Conservation (phyloP, 2,329 filamentous ascomycete genomes). For the Hymenoscyphus albidus region DNA sequence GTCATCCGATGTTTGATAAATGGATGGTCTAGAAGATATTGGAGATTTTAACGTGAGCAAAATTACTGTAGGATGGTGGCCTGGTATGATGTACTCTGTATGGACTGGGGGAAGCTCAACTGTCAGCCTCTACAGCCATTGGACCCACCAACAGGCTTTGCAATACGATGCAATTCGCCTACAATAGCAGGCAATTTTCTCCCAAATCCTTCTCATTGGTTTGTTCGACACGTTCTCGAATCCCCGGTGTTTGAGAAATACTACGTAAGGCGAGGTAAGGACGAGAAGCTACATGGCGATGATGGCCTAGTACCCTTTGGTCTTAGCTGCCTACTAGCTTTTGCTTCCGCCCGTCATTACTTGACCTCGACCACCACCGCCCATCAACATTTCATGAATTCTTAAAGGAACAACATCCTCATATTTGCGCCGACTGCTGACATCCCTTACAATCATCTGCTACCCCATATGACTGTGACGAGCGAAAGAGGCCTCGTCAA, state of each 20-base stretch:
- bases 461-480: not conserved
- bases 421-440: not conserved
- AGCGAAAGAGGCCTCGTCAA: constrained; percentile 16
- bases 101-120: not conserved
- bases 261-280: not conserved
- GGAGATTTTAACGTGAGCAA: not conserved
- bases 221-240: not conserved
- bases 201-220: not conserved
- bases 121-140: not conserved
- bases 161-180: not conserved
- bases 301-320: not conserved
- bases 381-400: not conserved
- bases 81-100: not conserved
- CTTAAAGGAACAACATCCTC: not conserved
- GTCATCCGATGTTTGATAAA: not conserved
- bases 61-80: too few relatives aligned
- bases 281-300: not conserved
- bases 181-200: not conserved
- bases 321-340: not conserved
- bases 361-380: not conserved
- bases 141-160: too few relatives aligned
- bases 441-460: not conserved
- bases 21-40: not conserved
- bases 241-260: not conserved
- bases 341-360: not conserved